Evolutionary conservation across 192 early-diverging fungal species (phyloP).

Genomic region (Mortierella antarctica): DNA sequence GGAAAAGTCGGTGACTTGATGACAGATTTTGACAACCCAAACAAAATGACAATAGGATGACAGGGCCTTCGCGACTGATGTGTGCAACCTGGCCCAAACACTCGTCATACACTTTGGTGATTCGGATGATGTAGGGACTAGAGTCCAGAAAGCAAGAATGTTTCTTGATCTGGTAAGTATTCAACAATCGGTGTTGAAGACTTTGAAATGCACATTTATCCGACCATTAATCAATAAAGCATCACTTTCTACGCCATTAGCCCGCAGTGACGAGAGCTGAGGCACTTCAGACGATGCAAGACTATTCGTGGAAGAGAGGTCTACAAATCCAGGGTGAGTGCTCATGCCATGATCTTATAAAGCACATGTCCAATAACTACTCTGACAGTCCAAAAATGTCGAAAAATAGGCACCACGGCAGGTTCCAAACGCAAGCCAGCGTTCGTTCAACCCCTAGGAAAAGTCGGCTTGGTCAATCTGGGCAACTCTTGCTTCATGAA

Average conservation of each 20-base stretch:
- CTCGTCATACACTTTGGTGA: constrained; percentile 44
- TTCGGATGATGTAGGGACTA: constrained; percentile 19
- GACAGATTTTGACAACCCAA: background rate
- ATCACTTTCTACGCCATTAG: constrained; percentile 4
- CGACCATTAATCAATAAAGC: no score
- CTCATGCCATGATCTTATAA: background rate
- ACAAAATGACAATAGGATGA: constrained; percentile 17
- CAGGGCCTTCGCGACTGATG: constrained; percentile 20
- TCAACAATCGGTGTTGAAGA: no score
- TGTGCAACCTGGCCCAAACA: constrained; percentile 34
- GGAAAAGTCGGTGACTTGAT: no score
- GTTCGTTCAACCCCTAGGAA: constrained; percentile 32
- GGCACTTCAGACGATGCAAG: constrained; percentile 24
- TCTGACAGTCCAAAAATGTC: background rate
- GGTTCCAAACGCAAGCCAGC: constrained; percentile 10
- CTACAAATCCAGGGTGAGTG: constrained; percentile 37
- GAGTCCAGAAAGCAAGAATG: constrained; percentile 28
- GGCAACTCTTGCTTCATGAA: constrained; percentile 94
- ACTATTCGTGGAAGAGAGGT: constrained; percentile 37
- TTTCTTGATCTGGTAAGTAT: constrained; percentile 29
- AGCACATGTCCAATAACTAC: background rate
- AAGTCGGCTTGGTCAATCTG: constrained; percentile 78
- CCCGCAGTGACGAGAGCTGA: constrained; percentile 30
- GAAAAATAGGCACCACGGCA: constrained; percentile 21
- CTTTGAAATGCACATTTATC: no score